Conservation (phyloP, 2,329 filamentous ascomycete genomes). For the Rutstroemia sp. region DNA sequence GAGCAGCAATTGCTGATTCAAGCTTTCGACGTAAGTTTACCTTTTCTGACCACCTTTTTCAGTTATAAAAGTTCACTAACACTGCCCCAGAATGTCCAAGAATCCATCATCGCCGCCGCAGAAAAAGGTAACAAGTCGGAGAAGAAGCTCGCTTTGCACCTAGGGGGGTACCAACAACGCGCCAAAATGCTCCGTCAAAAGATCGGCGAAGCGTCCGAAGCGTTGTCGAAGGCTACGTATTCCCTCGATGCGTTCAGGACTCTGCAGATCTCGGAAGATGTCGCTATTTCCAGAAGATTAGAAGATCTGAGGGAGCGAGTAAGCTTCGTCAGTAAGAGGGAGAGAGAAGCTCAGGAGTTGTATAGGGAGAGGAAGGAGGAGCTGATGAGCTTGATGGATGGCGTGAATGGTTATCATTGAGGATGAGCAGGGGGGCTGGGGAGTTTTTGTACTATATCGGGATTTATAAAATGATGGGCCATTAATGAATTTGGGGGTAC, state of each 20-base stretch:
- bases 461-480: not conserved
- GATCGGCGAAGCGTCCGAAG: conserved; percentile 65
- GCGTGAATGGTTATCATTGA: conserved; percentile 13
- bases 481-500: no score
- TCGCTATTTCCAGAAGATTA: conserved; percentile 64
- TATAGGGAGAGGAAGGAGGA: conserved; percentile 75
- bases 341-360: conserved; percentile 84
- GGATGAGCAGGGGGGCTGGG: not conserved
- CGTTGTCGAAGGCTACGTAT: conserved; percentile 63
- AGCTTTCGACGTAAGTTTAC: conserved; percentile 62
- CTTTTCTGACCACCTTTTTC: not conserved
- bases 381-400: conserved; percentile 50
- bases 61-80: conserved; percentile 14
- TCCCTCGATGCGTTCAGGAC: conserved; percentile 70
- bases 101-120: conserved; percentile 64
- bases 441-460: conserved; percentile 3
- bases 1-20: conserved; percentile 32
- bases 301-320: conserved; percentile 78
- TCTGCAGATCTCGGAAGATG: conserved; percentile 72
- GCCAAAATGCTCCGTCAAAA: conserved; percentile 75
- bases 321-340: conserved; percentile 67
- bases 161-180: conserved; percentile 85
- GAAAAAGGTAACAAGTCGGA: conserved; percentile 81
- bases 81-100: conserved; percentile 54
- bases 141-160: conserved; percentile 82